Evolutionary conservation across 1,284 basidiomycete genomes (phyloP), one percentile per base, ranked within the genome.

Genomic region (Cyathus olla): DNA sequence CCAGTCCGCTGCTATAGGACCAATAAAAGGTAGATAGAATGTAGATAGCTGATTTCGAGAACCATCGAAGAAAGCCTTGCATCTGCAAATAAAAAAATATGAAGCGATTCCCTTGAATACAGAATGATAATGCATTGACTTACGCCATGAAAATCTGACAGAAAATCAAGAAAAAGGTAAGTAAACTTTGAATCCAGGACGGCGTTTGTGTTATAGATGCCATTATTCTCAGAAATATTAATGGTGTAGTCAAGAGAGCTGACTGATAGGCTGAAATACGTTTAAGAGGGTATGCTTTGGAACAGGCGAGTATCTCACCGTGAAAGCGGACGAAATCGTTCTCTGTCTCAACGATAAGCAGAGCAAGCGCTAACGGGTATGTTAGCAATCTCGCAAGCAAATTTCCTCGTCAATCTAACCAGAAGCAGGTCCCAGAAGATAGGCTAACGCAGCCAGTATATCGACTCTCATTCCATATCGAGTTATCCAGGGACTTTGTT

Each of bases 271-370:
- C 92, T 94, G 64, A 44, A 44, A 19, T 24, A 26, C 17, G 54
- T 27, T 19, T 28, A 17, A 13, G 15, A 53, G 31, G 24, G 8
- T 29, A 50, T 10, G 29, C 48, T 24, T 15, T 26, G 24, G 11
- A 28, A 24, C 24, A 11, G 50, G 47, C 4, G 29, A 31, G 72
- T 86, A 68, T 60, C 31, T 35, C 31, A 92, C 92, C 90, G 72
- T 94, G 92, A 75, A 94, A 94, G 58, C 93, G 88, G 64, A 94
- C 89, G 68, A 89, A 93, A 76, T 94, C 92, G 67, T 93, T 94
- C 66, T 89, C 86, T 10, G 90, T 95, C 75, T 95, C 93, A 22
- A 90, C 65, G n/a, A 94, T 87, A 9, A 95, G 84, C 46, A 95
- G 78, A 1, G 83, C 35, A 28, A 94, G 75, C 2, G 92, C 93